phyloP scores from a whole-genome alignment of 2,329 filamentous ascomycete species.

The Phoma sp. region DNA sequence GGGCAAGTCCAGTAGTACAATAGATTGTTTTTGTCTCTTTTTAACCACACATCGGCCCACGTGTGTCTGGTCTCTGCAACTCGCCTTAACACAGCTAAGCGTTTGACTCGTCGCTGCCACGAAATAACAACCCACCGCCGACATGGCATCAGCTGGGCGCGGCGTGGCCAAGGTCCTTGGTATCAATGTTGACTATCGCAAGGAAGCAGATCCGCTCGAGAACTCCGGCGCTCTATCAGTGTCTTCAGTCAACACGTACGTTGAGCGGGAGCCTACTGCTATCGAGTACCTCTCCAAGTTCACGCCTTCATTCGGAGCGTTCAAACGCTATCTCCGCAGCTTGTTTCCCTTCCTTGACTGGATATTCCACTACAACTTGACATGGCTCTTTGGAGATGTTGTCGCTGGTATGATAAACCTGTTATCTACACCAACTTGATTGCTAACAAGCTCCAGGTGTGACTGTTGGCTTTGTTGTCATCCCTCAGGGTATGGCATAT shows the following conservation, averaged over 20 bases:
- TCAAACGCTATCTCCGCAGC: constrained; percentile 68
- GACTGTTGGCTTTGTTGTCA: constrained; percentile 79
- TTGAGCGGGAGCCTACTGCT: constrained; percentile 80
- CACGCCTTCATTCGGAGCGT: constrained; percentile 63
- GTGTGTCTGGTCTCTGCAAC: neutral
- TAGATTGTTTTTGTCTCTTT: neutral
- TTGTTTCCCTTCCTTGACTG: constrained; percentile 90
- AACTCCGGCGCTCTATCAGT: constrained; percentile 77
- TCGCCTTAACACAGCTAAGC: constrained; percentile 7
- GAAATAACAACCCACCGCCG: constrained; percentile 8
- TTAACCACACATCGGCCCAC: neutral
- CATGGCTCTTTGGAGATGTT: constrained; percentile 88
- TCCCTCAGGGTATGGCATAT: constrained; percentile 96
- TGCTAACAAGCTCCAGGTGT: constrained; percentile 55
- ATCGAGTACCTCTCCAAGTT: constrained; percentile 73
- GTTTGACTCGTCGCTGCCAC: constrained; percentile 47
- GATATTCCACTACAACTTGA: constrained; percentile 86
- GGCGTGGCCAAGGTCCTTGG: constrained; percentile 78
- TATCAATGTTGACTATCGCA: constrained; percentile 77
- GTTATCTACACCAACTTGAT: neutral
- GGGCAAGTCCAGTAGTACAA: neutral
- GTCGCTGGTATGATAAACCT: constrained; percentile 73
- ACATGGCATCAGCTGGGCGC: constrained; percentile 67
- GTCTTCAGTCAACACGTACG: constrained; percentile 68
- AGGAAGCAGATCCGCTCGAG: constrained; percentile 63